Evolutionary conservation across 768 basidiomycete species (phyloP).

Genomic region (Tricholoma saponaceum): DNA sequence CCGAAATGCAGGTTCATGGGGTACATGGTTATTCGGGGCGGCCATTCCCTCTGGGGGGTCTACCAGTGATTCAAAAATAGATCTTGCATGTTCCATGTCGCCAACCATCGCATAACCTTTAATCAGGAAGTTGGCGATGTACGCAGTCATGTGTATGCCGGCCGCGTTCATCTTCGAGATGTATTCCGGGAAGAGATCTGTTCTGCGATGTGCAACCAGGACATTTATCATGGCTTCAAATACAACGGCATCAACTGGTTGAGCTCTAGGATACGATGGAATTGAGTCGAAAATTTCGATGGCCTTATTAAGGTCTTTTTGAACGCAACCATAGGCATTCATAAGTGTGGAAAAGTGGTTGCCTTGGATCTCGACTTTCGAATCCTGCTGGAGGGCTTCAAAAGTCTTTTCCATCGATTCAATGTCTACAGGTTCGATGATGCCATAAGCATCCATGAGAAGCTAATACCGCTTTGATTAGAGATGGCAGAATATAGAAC

Average conservation of each 20-base stretch:
- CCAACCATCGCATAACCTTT: conserved; percentile 65
- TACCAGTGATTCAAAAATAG: conserved; percentile 72
- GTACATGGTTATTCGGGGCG: conserved; percentile 83
- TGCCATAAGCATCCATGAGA: conserved; percentile 84
- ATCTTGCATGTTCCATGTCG: conserved; percentile 66
- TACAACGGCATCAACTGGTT: conserved; percentile 73
- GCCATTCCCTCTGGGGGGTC: conserved; percentile 85
- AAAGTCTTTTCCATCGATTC: conserved; percentile 70
- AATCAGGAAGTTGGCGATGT: conserved; percentile 87
- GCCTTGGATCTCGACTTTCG: conserved; percentile 37
- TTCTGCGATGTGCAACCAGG: conserved; percentile 69
- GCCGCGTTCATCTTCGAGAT: conserved; percentile 53
- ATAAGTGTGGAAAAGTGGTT: conserved; percentile 77
- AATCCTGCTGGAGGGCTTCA: conserved; percentile 45
- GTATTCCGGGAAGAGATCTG: conserved; percentile 74
- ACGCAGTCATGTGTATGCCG: conserved; percentile 88
- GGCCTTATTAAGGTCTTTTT: conserved; percentile 74
- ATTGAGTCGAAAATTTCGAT: conserved; percentile 77
- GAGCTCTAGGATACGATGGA: conserved; percentile 42
- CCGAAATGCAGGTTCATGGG: conserved; percentile 47
- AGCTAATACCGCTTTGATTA: conserved; percentile 42
- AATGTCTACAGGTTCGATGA: conserved; percentile 79
- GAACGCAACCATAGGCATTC: conserved; percentile 81
- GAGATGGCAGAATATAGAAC: conserved; percentile 2
- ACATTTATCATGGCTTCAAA: conserved; percentile 92